Conservation (phyloP, 306 rosid species). For the Ormosia semicastrata region DNA sequence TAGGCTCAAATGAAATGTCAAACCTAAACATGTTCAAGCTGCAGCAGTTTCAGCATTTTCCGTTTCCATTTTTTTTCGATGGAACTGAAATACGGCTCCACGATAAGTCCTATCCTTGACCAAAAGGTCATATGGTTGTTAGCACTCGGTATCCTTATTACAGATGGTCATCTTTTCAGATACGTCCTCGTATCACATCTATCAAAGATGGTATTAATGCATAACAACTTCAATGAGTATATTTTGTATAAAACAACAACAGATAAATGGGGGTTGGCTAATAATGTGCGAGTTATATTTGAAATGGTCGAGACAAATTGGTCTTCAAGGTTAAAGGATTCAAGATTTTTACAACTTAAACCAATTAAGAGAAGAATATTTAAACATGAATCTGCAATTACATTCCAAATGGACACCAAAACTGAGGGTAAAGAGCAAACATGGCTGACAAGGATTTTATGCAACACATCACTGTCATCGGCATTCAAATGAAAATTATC, state of each 20-base stretch:
- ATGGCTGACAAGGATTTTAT: slow-evolving; percentile 33
- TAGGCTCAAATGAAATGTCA: background rate
- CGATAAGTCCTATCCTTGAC: background rate
- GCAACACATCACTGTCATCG: slow-evolving; percentile 31
- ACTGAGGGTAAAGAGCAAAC: slow-evolving; percentile 34
- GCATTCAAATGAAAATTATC: slow-evolving; percentile 43
- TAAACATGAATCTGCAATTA: slow-evolving; percentile 47
- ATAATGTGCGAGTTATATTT: slow-evolving; percentile 16
- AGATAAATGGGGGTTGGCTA: background rate
- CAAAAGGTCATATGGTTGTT: background rate
- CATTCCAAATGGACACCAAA: slow-evolving; percentile 40
- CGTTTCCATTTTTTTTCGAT: background rate
- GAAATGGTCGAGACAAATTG: slow-evolving; percentile 12
- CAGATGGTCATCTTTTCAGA: background rate
- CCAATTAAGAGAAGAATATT: slow-evolving; percentile 30
- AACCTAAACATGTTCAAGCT: background rate
- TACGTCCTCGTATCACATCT: background rate
- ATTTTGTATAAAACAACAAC: background rate
- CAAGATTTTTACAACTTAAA: slow-evolving; percentile 36
- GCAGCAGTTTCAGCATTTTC: background rate
- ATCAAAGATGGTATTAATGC: background rate
- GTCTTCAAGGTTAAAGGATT: slow-evolving; percentile 4
- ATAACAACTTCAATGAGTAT: background rate
- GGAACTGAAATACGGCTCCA: background rate
- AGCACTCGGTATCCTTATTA: background rate